These are phyloP conservation scores for Fusarium abutilonis DNA, from an alignment of 2,329 filamentous ascomycete species.

Conservation along the genomic window DNA sequence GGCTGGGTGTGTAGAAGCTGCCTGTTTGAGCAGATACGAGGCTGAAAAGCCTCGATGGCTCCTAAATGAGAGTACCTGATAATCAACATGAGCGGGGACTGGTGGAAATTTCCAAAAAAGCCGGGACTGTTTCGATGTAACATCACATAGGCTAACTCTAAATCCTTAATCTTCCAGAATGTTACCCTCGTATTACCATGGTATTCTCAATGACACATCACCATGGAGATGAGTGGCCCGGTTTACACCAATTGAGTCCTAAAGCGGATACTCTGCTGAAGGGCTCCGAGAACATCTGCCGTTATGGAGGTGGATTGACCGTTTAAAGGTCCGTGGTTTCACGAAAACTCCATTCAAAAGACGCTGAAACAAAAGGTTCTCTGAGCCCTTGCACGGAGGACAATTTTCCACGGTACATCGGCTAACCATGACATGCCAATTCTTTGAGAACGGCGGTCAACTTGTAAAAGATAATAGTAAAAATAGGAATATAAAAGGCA, in stretches of 20 bases:
- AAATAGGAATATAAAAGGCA: not conserved
- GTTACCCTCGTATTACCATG: not conserved
- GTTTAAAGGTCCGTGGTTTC: conserved; percentile 11
- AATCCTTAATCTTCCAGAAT: not conserved
- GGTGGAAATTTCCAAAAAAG: conserved; percentile 1
- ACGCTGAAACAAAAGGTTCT: conserved; percentile 4
- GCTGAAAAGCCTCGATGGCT: conserved; percentile 17
- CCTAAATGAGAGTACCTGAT: too few relatives aligned
- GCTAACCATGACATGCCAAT: not conserved
- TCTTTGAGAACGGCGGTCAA: not conserved
- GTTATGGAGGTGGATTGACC: not conserved
- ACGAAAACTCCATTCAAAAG: not conserved
- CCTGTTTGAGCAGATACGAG: conserved; percentile 26
- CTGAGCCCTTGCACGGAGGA: conserved; percentile 7
- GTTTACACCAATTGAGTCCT: not conserved
- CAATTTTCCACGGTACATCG: conserved; percentile 17
- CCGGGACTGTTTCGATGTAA: not conserved
- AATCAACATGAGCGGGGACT: too few relatives aligned
- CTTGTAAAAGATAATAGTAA: not conserved
- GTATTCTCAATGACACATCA: not conserved
- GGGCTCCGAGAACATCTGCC: not conserved
- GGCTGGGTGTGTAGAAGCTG: conserved; percentile 38
- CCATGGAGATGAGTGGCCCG: not conserved
- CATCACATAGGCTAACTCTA: too few relatives aligned
- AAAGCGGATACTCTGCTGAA: conserved; percentile 3